These are phyloP conservation scores for Leccinum variabile DNA, from an alignment of 1,284 basidiomycete species.

Conservation along the genomic window DNA sequence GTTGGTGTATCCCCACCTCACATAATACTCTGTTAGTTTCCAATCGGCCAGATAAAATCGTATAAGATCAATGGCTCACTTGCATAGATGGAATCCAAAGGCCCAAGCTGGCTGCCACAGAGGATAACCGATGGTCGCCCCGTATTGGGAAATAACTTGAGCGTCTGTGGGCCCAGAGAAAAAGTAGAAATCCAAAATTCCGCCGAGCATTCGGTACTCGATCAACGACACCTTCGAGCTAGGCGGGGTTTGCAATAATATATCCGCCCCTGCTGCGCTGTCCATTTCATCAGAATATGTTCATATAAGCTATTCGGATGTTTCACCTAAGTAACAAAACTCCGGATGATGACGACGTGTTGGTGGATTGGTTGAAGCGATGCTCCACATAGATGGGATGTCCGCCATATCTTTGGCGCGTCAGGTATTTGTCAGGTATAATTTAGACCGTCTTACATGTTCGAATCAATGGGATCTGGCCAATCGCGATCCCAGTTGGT, in stretches of 20 bases:
- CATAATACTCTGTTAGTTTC: neutral
- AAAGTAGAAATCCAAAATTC: slow-evolving; percentile 70
- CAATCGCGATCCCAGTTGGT: slow-evolving; percentile 70
- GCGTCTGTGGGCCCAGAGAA: slow-evolving; percentile 66
- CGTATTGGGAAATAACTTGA: slow-evolving; percentile 68
- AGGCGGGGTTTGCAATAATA: slow-evolving; percentile 58
- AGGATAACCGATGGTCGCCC: slow-evolving; percentile 56
- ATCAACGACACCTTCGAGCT: slow-evolving; percentile 52
- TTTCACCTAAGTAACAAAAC: slow-evolving; percentile 66
- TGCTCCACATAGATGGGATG: slow-evolving; percentile 72
- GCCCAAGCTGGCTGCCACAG: slow-evolving; percentile 69
- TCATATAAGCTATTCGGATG: neutral
- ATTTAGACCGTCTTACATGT: slow-evolving; percentile 45
- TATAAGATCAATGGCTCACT: slow-evolving; percentile 35
- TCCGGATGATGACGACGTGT: slow-evolving; percentile 60
- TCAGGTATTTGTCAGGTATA: slow-evolving; percentile 5
- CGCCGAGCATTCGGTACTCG: slow-evolving; percentile 64
- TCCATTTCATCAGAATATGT: neutral
- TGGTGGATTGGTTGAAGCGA: slow-evolving; percentile 50
- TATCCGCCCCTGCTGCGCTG: slow-evolving; percentile 61
- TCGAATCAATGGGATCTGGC: slow-evolving; percentile 58
- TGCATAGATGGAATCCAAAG: slow-evolving; percentile 71
- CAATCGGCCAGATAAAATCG: neutral
- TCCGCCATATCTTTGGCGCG: slow-evolving; percentile 54
- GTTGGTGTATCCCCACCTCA: slow-evolving; percentile 56